phyloP scores from a whole-genome alignment of 345 rosid genomes.

The Citrus medica region DNA sequence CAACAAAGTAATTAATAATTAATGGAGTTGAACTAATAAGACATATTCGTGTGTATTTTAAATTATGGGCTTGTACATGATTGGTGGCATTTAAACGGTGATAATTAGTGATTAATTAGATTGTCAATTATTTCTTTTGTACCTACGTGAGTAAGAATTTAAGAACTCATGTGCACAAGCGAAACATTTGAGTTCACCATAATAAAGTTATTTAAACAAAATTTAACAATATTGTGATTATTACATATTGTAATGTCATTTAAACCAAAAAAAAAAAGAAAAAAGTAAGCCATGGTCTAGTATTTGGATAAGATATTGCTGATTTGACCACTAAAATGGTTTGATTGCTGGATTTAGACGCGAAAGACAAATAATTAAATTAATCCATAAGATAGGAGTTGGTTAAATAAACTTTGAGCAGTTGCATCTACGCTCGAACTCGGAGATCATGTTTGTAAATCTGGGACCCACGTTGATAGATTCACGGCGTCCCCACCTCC shows the following conservation, averaged over 20 bases:
- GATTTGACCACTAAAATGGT: background rate
- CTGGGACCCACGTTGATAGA: background rate
- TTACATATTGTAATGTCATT: no score
- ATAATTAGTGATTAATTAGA: background rate
- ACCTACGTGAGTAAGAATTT: background rate
- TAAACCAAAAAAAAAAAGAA: no score
- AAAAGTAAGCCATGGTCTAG: no score
- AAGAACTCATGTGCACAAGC: no score
- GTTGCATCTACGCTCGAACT: background rate
- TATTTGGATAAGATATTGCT: background rate
- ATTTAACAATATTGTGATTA: no score
- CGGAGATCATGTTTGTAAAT: background rate
- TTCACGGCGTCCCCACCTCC: slow-evolving; percentile 12
- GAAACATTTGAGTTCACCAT: no score
- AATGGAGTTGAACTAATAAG: no score
- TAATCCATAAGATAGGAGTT: background rate
- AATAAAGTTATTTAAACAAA: no score
- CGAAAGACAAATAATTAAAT: slow-evolving; percentile 6
- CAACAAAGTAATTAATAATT: background rate
- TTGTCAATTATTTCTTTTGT: background rate
- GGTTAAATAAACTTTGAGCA: background rate
- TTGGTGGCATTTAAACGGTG: background rate
- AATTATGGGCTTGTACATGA: background rate
- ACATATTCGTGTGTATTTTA: no score
- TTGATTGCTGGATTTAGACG: slow-evolving; percentile 12